These are phyloP conservation scores for Yarrowia porcina DNA, from an alignment of 805 yeast genomes.

Conservation along the genomic window DNA sequence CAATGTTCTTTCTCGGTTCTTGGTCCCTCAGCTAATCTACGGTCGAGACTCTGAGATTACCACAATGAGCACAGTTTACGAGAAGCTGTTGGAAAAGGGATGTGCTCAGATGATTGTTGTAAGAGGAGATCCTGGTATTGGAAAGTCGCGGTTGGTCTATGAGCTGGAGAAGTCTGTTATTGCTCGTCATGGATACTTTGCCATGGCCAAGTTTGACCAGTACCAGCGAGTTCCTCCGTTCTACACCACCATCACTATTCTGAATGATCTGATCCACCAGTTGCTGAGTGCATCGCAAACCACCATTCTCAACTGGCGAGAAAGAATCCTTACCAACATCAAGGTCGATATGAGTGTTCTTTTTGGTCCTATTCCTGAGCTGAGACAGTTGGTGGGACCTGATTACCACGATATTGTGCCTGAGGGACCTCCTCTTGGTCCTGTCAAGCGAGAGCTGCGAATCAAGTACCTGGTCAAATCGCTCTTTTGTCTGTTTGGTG, in stretches of 20 bases:
- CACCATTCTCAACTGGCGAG: conserved; percentile 44
- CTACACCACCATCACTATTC: conserved; percentile 41
- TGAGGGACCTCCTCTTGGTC: conserved; percentile 33
- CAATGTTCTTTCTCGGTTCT: conserved; percentile 28
- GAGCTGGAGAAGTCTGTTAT: conserved; percentile 42
- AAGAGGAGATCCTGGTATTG: conserved; percentile 47
- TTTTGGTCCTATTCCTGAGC: conserved; percentile 46
- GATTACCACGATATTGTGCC: conserved; percentile 38
- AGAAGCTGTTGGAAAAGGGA: conserved; percentile 28
- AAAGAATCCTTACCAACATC: conserved; percentile 40
- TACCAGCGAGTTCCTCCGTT: conserved; percentile 40
- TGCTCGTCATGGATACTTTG: conserved; percentile 36
- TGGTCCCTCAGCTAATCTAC: conserved; percentile 35
- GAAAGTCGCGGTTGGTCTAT: conserved; percentile 45
- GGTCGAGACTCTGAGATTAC: conserved; percentile 37
- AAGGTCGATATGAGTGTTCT: conserved; percentile 45
- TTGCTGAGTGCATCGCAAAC: conserved; percentile 42
- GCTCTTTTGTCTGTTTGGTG: conserved; percentile 44
- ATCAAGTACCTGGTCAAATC: conserved; percentile 45
- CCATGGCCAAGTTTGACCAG: conserved; percentile 36
- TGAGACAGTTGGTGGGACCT: conserved; percentile 45
- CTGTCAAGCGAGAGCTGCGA: conserved; percentile 41
- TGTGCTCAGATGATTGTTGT: conserved; percentile 38
- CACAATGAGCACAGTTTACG: conserved; percentile 33
- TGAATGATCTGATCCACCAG: conserved; percentile 43